Evolutionary conservation across 2,329 filamentous ascomycete genomes (phyloP).

Genomic region (Apiospora koreana): DNA sequence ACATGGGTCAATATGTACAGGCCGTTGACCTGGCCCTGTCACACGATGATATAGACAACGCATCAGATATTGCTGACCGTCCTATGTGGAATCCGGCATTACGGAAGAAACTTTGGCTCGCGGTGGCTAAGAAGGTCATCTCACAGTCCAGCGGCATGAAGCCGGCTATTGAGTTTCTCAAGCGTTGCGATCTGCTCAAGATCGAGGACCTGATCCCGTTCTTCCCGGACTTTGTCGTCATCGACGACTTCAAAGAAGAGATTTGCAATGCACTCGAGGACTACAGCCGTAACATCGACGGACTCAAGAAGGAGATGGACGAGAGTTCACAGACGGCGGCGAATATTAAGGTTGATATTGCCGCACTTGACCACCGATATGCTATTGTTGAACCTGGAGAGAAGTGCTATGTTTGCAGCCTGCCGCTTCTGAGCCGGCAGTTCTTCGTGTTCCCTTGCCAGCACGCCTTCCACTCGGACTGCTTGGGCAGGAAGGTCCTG

Average conservation of each 20-base stretch:
- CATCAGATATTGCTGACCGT: conserved; percentile 84
- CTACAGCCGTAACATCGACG: conserved; percentile 88
- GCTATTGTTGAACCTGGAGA: conserved; percentile 97
- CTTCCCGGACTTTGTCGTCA: conserved; percentile 97
- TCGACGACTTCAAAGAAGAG: conserved; percentile 98
- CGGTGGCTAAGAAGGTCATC: conserved; percentile 93
- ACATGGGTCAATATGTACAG: conserved; percentile 92
- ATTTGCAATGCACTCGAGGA: conserved; percentile 93
- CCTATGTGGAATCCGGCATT: conserved; percentile 77
- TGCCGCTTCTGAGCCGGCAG: conserved; percentile 84
- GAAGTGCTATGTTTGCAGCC: conserved; percentile 83
- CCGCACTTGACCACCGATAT: conserved; percentile 82
- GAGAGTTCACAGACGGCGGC: conserved; percentile 84
- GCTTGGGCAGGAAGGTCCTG: conserved; percentile 81
- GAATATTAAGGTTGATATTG: conserved; percentile 89
- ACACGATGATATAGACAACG: conserved; percentile 86
- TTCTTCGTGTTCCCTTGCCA: conserved; percentile 99
- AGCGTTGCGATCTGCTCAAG: conserved; percentile 84
- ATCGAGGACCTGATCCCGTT: conserved; percentile 98
- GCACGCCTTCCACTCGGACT: conserved; percentile 96
- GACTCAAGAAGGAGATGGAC: conserved; percentile 91
- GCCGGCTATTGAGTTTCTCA: conserved; percentile 88
- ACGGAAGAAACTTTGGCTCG: conserved; percentile 93
- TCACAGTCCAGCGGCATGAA: conserved; percentile 85
- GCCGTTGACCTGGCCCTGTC: conserved; percentile 91